Percentiles rank a stretch among this genome's conserved stretches.
Evolutionary conservation across 2,329 filamentous ascomycete species (phyloP).

Genomic region (Pseudocercospora crystallina): DNA sequence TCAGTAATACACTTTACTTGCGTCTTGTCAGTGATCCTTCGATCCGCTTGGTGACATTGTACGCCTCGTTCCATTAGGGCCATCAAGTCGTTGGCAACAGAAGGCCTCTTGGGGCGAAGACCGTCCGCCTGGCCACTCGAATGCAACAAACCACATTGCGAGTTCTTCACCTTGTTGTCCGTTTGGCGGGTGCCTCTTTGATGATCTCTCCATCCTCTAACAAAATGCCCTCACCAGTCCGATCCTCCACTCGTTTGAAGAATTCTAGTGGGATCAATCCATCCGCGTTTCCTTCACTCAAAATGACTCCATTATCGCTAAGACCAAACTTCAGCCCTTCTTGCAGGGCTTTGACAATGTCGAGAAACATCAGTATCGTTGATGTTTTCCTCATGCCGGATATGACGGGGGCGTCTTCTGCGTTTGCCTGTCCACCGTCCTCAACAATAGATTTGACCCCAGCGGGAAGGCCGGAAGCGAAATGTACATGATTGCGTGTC

Average conservation of each 20-base stretch:
- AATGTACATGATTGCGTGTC: constrained; percentile 86
- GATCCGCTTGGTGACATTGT: no score
- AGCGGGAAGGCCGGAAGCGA: constrained; percentile 69
- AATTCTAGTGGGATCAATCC: constrained; percentile 66
- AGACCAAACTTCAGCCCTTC: constrained; percentile 65
- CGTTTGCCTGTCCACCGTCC: constrained; percentile 13
- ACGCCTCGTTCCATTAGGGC: no score
- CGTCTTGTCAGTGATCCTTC: no score
- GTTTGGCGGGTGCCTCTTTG: constrained; percentile 63
- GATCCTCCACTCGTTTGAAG: constrained; percentile 69
- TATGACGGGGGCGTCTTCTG: constrained; percentile 59
- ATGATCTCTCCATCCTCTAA: constrained; percentile 69
- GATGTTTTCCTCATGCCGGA: constrained; percentile 50
- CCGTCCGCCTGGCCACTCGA: no score
- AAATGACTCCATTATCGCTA: constrained; percentile 51
- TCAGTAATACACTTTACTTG: no score
- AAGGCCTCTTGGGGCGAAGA: no score
- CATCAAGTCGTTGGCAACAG: no score
- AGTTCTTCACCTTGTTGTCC: constrained; percentile 41
- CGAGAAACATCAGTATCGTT: constrained; percentile 73
- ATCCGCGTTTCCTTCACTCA: constrained; percentile 51
- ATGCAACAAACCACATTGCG: no score
- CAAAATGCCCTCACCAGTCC: constrained; percentile 61
- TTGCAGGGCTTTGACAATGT: constrained; percentile 74
- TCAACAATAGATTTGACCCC: constrained; percentile 42